Evolutionary conservation across 495 filamentous ascomycete genomes (phyloP), one percentile per base, ranked within the genome.

Genomic region (Neurospora sublineolata): DNA sequence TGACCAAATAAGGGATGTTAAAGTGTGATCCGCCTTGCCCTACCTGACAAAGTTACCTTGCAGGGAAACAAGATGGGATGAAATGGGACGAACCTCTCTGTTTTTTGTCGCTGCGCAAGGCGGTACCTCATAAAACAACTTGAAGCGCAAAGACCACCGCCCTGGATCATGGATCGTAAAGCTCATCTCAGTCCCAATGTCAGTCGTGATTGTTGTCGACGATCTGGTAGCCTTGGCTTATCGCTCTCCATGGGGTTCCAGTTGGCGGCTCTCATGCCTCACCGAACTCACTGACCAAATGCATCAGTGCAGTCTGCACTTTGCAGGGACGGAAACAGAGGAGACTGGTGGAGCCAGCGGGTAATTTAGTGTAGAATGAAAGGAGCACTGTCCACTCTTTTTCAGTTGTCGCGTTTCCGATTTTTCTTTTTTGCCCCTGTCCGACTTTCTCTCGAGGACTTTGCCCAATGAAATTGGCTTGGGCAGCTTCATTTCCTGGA

Each of bases 351-450:
- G 46, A 58, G 20, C 46, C 20, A 14, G 46, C 11, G 46, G 46
- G 4, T 58, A 58, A 14, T 58, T n/a, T n/a, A n/a, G n/a, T n/a
- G n/a, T 58, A 58, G 20, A 39, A 44, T 46, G 67, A 38, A 64
- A 64, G 38, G 40, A 39, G 72, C 74, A 73, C 67, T 70, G 69
- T 38, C 69, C 69, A 71, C 67, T 73, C 64, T 70, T 69, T 74
- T 70, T 69, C 11, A 2, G 37, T 69, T 38, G 68, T 72, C 68
- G 52, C 67, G 68, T 73, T 76, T 74, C 69, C 69, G 71, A 70
- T 73, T 74, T 75, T 78, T 75, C 72, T 77, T 76, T 40, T 78
- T 73, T 73, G 42, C 44, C 71, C 73, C 69, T 58, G 68, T 71
- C 64, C 52, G 52, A 70, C 58, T 27, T 67, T 69, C 44, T 67